A percentile compares a stretch with the other conserved stretches of the same genome.
Evolutionary conservation across 495 filamentous ascomycete genomes (phyloP).

Genomic region (Pseudevernia furfuracea): DNA sequence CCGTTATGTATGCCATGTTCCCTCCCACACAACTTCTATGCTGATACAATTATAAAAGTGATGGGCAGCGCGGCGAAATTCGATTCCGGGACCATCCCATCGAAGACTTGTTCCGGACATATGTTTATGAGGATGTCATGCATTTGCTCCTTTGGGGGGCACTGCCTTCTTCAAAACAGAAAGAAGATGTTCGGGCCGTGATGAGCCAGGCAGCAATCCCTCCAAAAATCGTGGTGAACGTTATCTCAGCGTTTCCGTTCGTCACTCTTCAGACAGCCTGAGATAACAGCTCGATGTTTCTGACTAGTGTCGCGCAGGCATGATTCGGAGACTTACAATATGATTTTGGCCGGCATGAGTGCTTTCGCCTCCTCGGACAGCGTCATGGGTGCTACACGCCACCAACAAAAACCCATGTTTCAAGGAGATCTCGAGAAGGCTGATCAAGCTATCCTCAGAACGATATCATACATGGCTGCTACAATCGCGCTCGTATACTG

Average conservation of each 20-base stretch:
- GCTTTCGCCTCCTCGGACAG: conserved; percentile 35
- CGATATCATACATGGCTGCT: conserved; percentile 34
- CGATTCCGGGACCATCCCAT: conserved; percentile 39
- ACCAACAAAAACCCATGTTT: conserved; percentile 3
- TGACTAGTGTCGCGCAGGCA: background rate
- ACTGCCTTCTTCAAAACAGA: conserved; percentile 34
- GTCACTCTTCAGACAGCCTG: background rate
- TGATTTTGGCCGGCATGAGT: conserved; percentile 37
- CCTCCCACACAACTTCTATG: background rate
- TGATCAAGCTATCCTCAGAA: conserved; percentile 38
- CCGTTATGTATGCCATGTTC: background rate
- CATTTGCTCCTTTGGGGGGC: conserved; percentile 41
- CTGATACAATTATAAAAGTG: background rate
- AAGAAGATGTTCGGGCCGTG: conserved; percentile 29
- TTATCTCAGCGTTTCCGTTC: background rate
- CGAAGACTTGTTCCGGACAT: conserved; percentile 36
- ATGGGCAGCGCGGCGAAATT: conserved; percentile 36
- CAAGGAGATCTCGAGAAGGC: conserved; percentile 31
- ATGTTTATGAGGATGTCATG: conserved; percentile 37
- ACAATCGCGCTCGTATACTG: conserved; percentile 35
- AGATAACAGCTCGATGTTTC: background rate
- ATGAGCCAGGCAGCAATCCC: conserved; percentile 22
- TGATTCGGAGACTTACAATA: conserved; percentile 22
- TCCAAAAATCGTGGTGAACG: background rate
- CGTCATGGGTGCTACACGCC: conserved; percentile 18